Base-by-base conservation (phyloP, 192 early-diverging fungal genomes). In the Backusella liffmaniae region DNA sequence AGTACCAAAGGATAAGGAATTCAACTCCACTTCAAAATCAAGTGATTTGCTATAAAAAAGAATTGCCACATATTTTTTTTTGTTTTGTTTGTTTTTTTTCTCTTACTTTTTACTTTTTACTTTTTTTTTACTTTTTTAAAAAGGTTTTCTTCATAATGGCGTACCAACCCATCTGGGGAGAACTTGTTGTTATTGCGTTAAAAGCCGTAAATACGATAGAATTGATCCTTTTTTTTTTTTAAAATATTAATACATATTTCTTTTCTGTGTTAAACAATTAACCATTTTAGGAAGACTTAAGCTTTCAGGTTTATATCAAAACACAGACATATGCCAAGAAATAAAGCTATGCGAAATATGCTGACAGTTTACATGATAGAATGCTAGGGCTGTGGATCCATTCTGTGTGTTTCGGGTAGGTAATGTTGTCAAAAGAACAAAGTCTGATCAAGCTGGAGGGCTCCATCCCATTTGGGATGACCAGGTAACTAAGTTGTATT, bases 401-500 rank as follows among this genome's bases (percentile, higher is more conserved):
- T 89, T 86, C 30, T 83, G 81, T 29, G 62, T 87, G 9, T 89
- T 89, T 66, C 77, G 78, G 15, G 67, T 89, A 1, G 85, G 80
- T 30, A 75, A 77, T 51, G 79, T 82, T 41, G 71, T 79, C 4
- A 86, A 83, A 72, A 79, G 82, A 42, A 81, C 79, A 4, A 84
- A 82, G 39, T 82, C 84, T 5, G 88, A 87, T 39, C 74, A 80
- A 9, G 77, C 84, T 6, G 88, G 88, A 35, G 86, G 86, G 5
- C 82, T 84, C 23, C 70, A 84, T 34, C 88, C 88, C 3, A 73
- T 82, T 30, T 89, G 88, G 88, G 87, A 89, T 73, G 86, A 88
- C 51, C 87, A 89, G 83, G 84, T 89, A 75, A 9, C 42, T 3
- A 32, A 32, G 32, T 32, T 16, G 3, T 15, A 44, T 44, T 5